Conservation (phyloP, 2,329 filamentous ascomycete species). For the Colletotrichum viniferum region DNA sequence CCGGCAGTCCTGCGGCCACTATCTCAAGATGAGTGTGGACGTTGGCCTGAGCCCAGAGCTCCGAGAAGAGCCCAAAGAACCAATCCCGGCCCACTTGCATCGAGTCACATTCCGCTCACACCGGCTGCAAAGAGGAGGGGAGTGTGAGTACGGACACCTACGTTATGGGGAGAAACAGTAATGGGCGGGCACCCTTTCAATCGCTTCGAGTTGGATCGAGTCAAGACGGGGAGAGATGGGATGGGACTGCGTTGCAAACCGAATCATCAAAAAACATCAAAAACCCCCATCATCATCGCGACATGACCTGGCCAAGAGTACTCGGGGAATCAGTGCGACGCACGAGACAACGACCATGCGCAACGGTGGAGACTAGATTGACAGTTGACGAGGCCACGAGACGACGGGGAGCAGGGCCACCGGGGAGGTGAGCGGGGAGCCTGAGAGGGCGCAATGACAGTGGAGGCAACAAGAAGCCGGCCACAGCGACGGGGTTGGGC, state of each 20-base stretch:
- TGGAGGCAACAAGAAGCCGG: background rate
- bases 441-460: background rate
- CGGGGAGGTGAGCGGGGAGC: constrained; percentile 3
- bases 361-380: background rate
- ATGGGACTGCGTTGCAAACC: background rate
- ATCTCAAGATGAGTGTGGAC: background rate
- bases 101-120: background rate
- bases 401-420: background rate
- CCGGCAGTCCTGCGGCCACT: background rate
- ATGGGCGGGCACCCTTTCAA: background rate
- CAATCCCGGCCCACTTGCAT: background rate
- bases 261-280: constrained; percentile 1
- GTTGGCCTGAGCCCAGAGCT: background rate
- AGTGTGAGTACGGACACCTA: background rate
- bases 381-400: background rate
- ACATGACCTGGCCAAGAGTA: constrained; percentile 6
- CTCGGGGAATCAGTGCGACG: constrained; percentile 1
- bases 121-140: background rate
- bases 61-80: background rate
- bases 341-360: background rate
- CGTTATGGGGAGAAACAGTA: background rate
- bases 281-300: background rate
- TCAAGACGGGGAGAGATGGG: background rate
- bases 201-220: background rate
- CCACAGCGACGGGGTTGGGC: background rate